phyloP scores from a whole-genome alignment of 208 protist genomes.

The Leishmania tarentolae region DNA sequence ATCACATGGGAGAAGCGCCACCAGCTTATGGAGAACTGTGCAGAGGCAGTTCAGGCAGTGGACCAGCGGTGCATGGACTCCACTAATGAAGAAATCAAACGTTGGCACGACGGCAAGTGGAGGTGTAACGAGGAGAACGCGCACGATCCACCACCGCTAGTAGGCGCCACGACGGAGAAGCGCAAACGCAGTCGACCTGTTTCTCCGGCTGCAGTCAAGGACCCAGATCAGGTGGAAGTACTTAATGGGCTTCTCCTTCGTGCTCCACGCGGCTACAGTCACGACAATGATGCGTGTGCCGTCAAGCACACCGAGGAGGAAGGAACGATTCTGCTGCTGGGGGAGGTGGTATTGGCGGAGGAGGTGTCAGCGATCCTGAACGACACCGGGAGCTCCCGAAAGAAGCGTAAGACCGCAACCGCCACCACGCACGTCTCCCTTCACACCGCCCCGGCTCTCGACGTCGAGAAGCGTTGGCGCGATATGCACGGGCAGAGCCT shows the following conservation, averaged over 20 bases:
- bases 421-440: slow-evolving; percentile 15
- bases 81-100: slow-evolving; percentile 29
- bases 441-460: slow-evolving; percentile 36
- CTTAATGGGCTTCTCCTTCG: slow-evolving; percentile 20
- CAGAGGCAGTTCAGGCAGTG: slow-evolving; percentile 36
- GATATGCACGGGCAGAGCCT: slow-evolving; percentile 49
- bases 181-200: slow-evolving; percentile 26
- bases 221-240: slow-evolving; percentile 10
- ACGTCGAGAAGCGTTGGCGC: slow-evolving; percentile 50
- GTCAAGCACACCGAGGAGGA: not conserved
- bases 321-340: slow-evolving; percentile 50
- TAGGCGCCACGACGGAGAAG: slow-evolving; percentile 1
- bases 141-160: not conserved
- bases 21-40: slow-evolving; percentile 41
- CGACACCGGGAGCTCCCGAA: slow-evolving; percentile 10
- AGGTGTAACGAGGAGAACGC: not conserved
- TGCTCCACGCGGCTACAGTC: not conserved
- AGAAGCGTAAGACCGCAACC: slow-evolving; percentile 9
- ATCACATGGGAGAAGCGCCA: slow-evolving; percentile 67
- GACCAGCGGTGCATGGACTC: slow-evolving; percentile 52
- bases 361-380: slow-evolving; percentile 32
- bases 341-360: slow-evolving; percentile 64
- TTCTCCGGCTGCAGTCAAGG: not conserved
- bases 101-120: slow-evolving; percentile 32
- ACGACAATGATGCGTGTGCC: not conserved